Evolutionary conservation across 352 stramenopile genomes (phyloP), one percentile per base, ranked within the genome.

Genomic region (Phytopythium mirpurense): DNA sequence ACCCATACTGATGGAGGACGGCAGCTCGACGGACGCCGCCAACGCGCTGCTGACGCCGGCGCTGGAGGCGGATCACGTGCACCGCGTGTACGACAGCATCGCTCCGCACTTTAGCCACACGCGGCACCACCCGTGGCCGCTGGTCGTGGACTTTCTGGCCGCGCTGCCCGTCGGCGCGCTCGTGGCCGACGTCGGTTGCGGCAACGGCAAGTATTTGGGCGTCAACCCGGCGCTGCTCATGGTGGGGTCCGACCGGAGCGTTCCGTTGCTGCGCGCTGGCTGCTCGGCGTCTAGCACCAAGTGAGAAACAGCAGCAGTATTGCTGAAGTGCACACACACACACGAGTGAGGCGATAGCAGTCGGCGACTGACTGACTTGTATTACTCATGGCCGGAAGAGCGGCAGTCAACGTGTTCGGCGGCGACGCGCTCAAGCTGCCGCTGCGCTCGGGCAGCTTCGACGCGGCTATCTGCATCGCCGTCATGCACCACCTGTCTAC

Each of bases 401-500:
- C 32, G 50, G 6, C 19, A 90, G 78, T 31, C 68, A 74, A 23
- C 70, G 56, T 94, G 57, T 64, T 94, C 50, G 83, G 69, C 2
- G 86, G 77, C 43, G 83, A 94, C 29, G 82, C 78, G 29, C 67
- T 92, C 10, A 68, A 67, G 15, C 63, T 91, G 24, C 81, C 83
- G 41, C 51, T 94, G 9, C 78, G 79, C 18, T 69, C 69, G 2
- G 63, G 54, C 4, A 56, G 40, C 4, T 92, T 92, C 46, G 83
- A 94, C 56, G 81, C 83, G n/a, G 83, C 81, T 3, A 73, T 92
- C 43, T 94, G 73, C 14, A 86, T 94, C 61, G 83, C 83, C 15
- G 83, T 94, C 43, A 57, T 94, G 26, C 83, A 92, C 58, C 83
- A 94, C 60, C 85, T 94, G 47, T 94, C 81, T 9, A 94, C 79